Evolutionary conservation across 108 stramenopile species (phyloP).

Genomic region (Thalassiosira profunda): DNA sequence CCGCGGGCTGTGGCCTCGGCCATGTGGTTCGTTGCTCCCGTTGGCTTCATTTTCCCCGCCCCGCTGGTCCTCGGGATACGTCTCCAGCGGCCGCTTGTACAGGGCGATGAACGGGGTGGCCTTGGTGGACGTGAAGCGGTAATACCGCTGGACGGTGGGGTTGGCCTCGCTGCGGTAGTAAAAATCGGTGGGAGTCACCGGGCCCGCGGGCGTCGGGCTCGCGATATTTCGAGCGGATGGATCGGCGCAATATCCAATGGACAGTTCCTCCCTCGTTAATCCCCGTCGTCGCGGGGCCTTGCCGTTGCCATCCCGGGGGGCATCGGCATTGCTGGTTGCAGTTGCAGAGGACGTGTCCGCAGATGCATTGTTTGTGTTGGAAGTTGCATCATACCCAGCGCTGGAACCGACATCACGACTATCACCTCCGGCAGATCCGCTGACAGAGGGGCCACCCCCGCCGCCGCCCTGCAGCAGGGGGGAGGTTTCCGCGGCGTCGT

Average conservation of each 20-base stretch:
- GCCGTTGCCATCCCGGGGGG: not conserved
- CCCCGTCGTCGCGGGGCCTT: too few species aligned
- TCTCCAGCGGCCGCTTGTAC: constrained; percentile 70
- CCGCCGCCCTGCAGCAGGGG: too few species aligned
- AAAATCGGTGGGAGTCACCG: constrained; percentile 11
- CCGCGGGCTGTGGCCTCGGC: not conserved
- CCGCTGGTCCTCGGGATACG: constrained; percentile 18
- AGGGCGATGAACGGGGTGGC: constrained; percentile 82
- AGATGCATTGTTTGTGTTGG: not conserved
- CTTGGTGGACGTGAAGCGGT: constrained; percentile 82
- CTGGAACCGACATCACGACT: not conserved
- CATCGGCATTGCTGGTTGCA: too few species aligned
- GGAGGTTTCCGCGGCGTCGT: too few species aligned
- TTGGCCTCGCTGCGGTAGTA: constrained; percentile 47
- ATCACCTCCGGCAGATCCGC: too few species aligned
- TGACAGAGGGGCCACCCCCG: too few species aligned
- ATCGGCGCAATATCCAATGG: too few species aligned
- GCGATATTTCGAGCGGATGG: too few species aligned
- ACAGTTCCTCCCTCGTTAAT: too few species aligned
- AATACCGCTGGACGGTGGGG: constrained; percentile 85
- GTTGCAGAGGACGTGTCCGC: not conserved
- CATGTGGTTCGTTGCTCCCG: too few species aligned
- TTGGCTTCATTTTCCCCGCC: too few species aligned
- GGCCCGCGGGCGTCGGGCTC: too few species aligned
- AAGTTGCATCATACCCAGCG: not conserved